These are phyloP conservation scores for Ceratocystis variospora DNA, from an alignment of 2,329 filamentous ascomycete species.

Conservation along the genomic window DNA sequence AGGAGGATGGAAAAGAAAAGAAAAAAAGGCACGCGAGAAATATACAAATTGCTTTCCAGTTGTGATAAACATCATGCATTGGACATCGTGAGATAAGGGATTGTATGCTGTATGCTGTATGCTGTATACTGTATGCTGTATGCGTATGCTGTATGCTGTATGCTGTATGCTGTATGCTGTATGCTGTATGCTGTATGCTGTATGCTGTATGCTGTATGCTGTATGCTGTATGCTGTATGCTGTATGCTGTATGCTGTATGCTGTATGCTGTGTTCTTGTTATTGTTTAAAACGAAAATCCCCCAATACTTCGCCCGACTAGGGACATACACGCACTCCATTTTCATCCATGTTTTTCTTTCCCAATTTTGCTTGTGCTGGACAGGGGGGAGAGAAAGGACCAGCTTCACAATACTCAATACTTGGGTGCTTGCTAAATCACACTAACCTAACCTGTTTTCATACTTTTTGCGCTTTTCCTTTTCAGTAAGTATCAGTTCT, in stretches of 20 bases:
- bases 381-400: too few species aligned
- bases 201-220: neutral
- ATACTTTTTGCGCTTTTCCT: neutral
- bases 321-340: neutral
- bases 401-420: too few species aligned
- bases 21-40: neutral
- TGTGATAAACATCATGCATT: neutral
- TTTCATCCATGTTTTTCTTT: neutral
- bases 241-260: neutral
- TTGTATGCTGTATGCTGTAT: neutral
- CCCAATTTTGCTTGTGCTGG: neutral
- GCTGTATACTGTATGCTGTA: too few species aligned
- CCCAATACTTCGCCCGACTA: neutral
- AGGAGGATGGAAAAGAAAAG: neutral
- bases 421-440: too few species aligned
- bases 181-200: neutral
- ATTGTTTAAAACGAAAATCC: neutral
- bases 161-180: neutral
- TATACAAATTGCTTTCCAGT: neutral
- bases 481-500: neutral
- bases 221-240: neutral
- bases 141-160: neutral
- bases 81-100: neutral
- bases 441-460: neutral
- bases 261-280: neutral